Conservation (phyloP, 352 stramenopile species). For the Aphanomyces invadans region DNA sequence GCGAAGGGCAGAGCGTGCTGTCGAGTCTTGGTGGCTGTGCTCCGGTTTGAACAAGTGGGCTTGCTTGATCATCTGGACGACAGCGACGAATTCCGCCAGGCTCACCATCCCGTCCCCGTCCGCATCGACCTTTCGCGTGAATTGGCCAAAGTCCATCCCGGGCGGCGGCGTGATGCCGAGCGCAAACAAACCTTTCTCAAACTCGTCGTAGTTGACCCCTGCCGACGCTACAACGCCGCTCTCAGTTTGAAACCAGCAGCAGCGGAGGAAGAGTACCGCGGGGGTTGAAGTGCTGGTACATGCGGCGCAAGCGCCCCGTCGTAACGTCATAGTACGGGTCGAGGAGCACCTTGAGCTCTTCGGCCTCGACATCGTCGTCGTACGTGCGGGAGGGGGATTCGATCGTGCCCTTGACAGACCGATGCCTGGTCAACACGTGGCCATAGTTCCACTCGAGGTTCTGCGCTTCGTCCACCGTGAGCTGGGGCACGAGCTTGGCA, state of each 20-base stretch:
- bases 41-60: constrained; percentile 71
- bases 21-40: constrained; percentile 30
- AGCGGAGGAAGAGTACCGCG: neutral
- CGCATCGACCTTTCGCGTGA: constrained; percentile 72
- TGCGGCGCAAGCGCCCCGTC: constrained; percentile 23
- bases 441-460: constrained; percentile 13
- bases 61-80: constrained; percentile 83
- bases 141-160: constrained; percentile 53
- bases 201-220: constrained; percentile 67
- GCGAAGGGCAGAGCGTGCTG: constrained; percentile 32
- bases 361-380: neutral
- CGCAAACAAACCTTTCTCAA: constrained; percentile 52
- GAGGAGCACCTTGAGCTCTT: constrained; percentile 37
- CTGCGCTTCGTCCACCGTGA: constrained; percentile 17
- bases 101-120: constrained; percentile 79
- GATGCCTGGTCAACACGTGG: neutral
- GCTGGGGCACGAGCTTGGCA: neutral
- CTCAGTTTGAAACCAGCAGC: neutral
- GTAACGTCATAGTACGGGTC: constrained; percentile 83
- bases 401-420: neutral
- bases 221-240: constrained; percentile 29
- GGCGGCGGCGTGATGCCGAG: constrained; percentile 68
- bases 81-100: constrained; percentile 77
- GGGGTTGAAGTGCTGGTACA: constrained; percentile 20
- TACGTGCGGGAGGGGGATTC: neutral